Evolutionary conservation across 225 moss, liverwort and hornwort genomes (phyloP), one percentile per base, ranked within the genome.

Genomic region (Polytrichum commune): DNA sequence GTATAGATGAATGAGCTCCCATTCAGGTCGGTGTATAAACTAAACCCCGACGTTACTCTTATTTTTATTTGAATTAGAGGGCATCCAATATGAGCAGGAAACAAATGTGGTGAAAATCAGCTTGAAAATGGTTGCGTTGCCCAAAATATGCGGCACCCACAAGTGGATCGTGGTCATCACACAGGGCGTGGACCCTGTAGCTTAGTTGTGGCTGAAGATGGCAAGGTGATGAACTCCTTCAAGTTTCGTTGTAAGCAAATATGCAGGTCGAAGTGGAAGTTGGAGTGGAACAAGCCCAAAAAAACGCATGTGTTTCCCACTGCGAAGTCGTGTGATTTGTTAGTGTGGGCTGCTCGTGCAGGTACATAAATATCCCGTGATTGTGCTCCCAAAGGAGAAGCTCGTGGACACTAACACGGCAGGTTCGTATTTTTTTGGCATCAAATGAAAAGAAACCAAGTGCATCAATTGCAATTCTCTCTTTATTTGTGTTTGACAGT

Each of bases 331-430:
- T 24, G 63, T 18, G 2, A 18, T 63, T 19, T 5, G 7, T 63
- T 4, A 16, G 10, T 13, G 18, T 5, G 24, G 18, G 22, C 27
- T 23, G 18, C 18, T 30, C 6, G 13, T 65, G 55, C 66, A 85
- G 76, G 76, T 92, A 18, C 78, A 81, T 19, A 84, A 81, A 78
- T 93, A 88, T 72, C 89, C 92, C 6, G 90, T 91, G 54, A 84
- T 89, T 27, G 70, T 83, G 32, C 78, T 93, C 27, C 69, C 92
- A 1, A 88, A 89, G 72, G 84, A 89, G 32, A 90, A 86, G 62
- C 81, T 96, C 62, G 82, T 96, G 66, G 96, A 96, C 79, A 96
- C 96, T 2, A 96, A 96, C 54, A 90, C 93, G 64, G 96, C 89
- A 46, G 46, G n/a, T n/a, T n/a, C n/a, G n/a, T n/a, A n/a, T n/a